Evolutionary conservation across 2,329 filamentous ascomycete genomes (phyloP).

Genomic region (Fusarium marasasianum): DNA sequence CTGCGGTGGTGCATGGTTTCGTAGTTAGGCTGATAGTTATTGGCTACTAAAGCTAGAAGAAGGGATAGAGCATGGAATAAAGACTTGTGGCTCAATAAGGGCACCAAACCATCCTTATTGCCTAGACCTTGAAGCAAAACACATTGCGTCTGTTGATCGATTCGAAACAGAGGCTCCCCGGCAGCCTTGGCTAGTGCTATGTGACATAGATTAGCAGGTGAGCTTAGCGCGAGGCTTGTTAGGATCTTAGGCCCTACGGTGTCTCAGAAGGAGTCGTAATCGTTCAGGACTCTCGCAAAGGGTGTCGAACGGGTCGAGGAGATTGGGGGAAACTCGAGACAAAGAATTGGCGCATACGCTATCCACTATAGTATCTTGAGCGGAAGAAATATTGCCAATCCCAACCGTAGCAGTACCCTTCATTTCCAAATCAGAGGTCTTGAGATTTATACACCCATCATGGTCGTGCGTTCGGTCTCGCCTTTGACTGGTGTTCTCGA

Average conservation of each 20-base stretch:
- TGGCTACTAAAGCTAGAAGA: neutral
- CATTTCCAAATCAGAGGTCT: rapidly evolving
- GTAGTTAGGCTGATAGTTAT: neutral
- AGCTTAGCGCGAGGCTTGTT: rapidly evolving
- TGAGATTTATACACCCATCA: rapidly evolving
- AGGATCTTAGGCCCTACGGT: neutral
- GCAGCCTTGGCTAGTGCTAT: neutral
- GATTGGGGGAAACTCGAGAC: neutral
- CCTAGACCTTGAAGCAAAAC: neutral
- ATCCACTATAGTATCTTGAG: rapidly evolving
- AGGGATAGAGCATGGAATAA: constrained; percentile 5
- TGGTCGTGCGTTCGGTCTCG: rapidly evolving
- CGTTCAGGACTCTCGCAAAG: neutral
- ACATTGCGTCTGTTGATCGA: neutral
- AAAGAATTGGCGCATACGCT: neutral
- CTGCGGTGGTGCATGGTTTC: constrained; percentile 1
- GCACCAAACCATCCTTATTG: rapidly evolving
- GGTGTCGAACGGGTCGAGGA: constrained; percentile 2
- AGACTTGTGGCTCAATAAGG: neutral
- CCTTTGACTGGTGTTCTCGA: rapidly evolving
- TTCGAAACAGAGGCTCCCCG: constrained; percentile 2
- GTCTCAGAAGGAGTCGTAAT: neutral
- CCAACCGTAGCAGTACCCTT: too few relatives aligned
- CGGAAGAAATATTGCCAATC: neutral
- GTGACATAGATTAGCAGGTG: too few relatives aligned